phyloP scores from a whole-genome alignment of 2,329 filamentous ascomycete species.

The Alternaria atra region DNA sequence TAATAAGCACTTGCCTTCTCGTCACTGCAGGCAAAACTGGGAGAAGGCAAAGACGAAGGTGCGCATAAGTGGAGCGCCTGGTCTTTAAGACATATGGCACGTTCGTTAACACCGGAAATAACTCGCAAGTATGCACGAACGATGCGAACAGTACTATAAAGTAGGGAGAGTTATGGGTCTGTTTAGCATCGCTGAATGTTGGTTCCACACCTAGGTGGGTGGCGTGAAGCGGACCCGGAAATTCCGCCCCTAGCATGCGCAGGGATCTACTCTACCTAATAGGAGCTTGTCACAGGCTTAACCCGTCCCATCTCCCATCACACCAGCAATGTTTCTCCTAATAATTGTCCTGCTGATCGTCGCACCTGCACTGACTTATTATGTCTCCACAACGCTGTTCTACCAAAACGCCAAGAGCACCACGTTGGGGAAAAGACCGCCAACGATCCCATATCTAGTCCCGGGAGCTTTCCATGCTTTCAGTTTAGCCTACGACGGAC shows the following conservation, averaged over 20 bases:
- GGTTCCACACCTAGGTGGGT: background rate
- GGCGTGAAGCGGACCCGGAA: background rate
- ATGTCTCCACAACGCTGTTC: conserved; percentile 31
- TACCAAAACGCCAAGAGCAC: conserved; percentile 25
- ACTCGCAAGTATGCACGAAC: background rate
- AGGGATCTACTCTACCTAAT: background rate
- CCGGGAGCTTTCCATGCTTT: conserved; percentile 34
- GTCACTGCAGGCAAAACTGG: background rate
- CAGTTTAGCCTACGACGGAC: conserved; percentile 28
- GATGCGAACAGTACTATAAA: background rate
- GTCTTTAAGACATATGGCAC: background rate
- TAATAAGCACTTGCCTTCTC: background rate
- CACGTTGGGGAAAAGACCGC: conserved; percentile 23
- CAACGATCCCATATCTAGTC: conserved; percentile 34
- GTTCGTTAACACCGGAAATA: background rate
- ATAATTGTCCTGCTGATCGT: background rate
- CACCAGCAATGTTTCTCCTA: conserved; percentile 12
- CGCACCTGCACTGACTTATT: conserved; percentile 34
- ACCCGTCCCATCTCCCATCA: background rate
- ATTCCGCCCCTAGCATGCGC: conserved; percentile 4
- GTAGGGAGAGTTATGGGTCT: background rate
- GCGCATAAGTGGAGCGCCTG: no score
- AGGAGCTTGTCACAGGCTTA: background rate
- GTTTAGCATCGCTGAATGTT: background rate
- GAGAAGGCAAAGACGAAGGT: no score